Evolutionary conservation across 2,329 filamentous ascomycete species (phyloP), one percentile per base, ranked within the genome.

Genomic region (Colletotrichum incanum): DNA sequence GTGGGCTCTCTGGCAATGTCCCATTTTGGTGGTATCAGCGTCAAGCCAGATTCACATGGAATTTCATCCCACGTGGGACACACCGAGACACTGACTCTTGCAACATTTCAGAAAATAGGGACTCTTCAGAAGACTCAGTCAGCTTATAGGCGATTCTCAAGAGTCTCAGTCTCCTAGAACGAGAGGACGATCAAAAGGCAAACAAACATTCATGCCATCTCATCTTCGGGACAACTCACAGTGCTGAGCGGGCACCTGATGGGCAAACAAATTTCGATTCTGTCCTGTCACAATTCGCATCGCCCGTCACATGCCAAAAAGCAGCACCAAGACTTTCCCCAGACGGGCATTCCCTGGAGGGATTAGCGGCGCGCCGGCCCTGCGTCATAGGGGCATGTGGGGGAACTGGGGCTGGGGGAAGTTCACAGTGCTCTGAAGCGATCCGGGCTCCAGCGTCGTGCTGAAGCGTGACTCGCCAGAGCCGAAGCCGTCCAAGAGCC

Each of bases 321-420:
- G 6, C n/a, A 56, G 52, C 45, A 60, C 54, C 59, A 47, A 49
- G 65, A 34, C 45, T 63, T 72, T 65, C 66, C 70, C 70, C 70
- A 62, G 70, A 70, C 59, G 66, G 66, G 31, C 70, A 55, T 60
- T 43, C 55, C 47, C 65, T 43, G 58, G 59, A 60, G 4, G 59
- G 70, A 52, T 55, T 70, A 72, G 70, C 60, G 65, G 45, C 47
- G 34, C 61, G 37, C 60, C 54, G 54, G 56, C 60, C 65, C 43
- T 65, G 70, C 70, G 70, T 72, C 70, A 72, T 72, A 65, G 65
- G 65, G 60, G 52, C 59, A 52, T 72, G 70, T 72, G 69, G 69
- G 69, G 65, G 65, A 72, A 56, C 69, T 66, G 59, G 65, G 69
- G 69, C 39, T 63, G 67, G 58, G n/a, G 28, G n/a, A 20, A n/a